Percentiles rank a stretch among this genome's conserved stretches.
These are phyloP conservation scores for Nemania sp. DNA, from an alignment of 2,329 filamentous ascomycete genomes.

Conservation along the genomic window DNA sequence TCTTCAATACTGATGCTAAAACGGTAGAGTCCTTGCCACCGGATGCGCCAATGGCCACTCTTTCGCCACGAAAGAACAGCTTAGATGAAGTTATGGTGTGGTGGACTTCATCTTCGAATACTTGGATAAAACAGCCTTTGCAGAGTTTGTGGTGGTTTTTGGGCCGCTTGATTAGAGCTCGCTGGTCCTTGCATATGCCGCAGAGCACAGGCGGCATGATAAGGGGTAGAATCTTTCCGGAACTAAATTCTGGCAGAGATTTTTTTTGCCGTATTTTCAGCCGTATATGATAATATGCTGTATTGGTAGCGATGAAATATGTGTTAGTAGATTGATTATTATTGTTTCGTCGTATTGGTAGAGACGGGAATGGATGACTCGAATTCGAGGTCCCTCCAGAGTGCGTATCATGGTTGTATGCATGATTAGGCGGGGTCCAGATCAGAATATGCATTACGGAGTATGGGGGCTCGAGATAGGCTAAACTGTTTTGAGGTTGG, in stretches of 20 bases:
- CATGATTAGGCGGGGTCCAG: conserved; percentile 10
- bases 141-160: conserved; percentile 96
- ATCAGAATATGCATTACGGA: neutral
- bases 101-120: conserved; percentile 93
- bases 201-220: conserved; percentile 78
- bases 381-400: neutral
- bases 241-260: too few species aligned
- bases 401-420: neutral
- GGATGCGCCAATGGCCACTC: conserved; percentile 90
- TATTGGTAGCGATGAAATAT: too few species aligned
- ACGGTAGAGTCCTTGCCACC: conserved; percentile 98
- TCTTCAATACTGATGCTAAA: conserved; percentile 90
- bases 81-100: conserved; percentile 81
- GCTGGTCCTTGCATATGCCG: conserved; percentile 71
- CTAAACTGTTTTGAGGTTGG: conserved; percentile 21
- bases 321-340: too few species aligned
- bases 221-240: neutral
- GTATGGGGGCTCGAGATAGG: conserved; percentile 23
- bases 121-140: conserved; percentile 79
- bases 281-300: too few species aligned
- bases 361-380: neutral
- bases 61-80: conserved; percentile 84
- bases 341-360: too few species aligned
- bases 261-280: too few species aligned
- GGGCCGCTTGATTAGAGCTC: conserved; percentile 87